A percentile compares a stretch with the other conserved stretches of the same genome.
These are phyloP conservation scores for Paxillus involutus DNA, from an alignment of 768 basidiomycete genomes.

Conservation along the genomic window DNA sequence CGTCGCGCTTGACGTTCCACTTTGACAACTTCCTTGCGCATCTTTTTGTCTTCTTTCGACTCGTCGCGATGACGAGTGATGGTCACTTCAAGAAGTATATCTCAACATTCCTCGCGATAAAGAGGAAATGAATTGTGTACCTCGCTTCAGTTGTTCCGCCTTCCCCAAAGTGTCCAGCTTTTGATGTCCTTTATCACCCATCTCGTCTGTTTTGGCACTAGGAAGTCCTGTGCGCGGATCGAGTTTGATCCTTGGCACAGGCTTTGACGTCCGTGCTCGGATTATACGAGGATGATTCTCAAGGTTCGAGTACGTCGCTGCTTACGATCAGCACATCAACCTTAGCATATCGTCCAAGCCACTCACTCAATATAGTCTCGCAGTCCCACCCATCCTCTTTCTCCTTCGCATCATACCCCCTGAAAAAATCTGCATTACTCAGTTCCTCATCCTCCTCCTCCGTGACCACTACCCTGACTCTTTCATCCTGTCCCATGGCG, in stretches of 20 bases:
- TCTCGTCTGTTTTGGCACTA: slow-evolving; percentile 36
- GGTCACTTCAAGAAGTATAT: slow-evolving; percentile 34
- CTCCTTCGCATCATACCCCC: slow-evolving; percentile 39
- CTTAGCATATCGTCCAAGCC: background rate
- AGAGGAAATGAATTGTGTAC: slow-evolving; percentile 18
- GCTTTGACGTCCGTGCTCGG: slow-evolving; percentile 54
- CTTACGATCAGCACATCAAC: slow-evolving; percentile 9
- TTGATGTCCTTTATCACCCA: slow-evolving; percentile 4
- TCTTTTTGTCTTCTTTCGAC: slow-evolving; percentile 69
- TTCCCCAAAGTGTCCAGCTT: slow-evolving; percentile 25
- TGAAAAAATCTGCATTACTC: slow-evolving; percentile 43
- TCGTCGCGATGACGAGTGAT: slow-evolving; percentile 75
- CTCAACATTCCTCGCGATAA: slow-evolving; percentile 1
- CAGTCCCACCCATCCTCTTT: slow-evolving; percentile 91
- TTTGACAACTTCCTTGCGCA: slow-evolving; percentile 70
- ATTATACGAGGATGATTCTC: slow-evolving; percentile 96
- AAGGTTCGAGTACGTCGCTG: slow-evolving; percentile 95
- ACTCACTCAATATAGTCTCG: slow-evolving; percentile 90
- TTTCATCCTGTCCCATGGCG: slow-evolving; percentile 70
- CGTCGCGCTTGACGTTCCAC: slow-evolving; percentile 63
- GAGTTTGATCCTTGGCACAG: slow-evolving; percentile 63
- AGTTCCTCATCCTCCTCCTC: slow-evolving; percentile 46
- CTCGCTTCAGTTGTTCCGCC: slow-evolving; percentile 20
- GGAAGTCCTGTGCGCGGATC: slow-evolving; percentile 82
- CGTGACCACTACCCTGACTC: slow-evolving; percentile 45